A percentile compares a stretch with the other conserved stretches of the same genome.
phyloP scores from a whole-genome alignment of 108 stramenopile species.

The Conticribra guillardii region DNA sequence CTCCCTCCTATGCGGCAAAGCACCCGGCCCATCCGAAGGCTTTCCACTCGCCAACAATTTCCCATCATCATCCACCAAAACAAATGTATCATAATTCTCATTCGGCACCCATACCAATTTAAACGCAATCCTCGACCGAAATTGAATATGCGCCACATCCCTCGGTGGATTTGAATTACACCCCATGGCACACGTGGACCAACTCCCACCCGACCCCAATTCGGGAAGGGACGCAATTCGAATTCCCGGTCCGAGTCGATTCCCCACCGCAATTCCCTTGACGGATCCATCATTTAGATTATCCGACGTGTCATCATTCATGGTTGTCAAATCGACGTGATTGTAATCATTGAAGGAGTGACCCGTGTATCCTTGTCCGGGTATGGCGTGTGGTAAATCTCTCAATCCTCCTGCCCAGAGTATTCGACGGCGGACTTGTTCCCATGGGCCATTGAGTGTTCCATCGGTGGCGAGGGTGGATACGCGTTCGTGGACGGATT shows the following conservation, averaged over 20 bases:
- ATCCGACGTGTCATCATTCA: slow-evolving; percentile 73
- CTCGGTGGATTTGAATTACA: slow-evolving; percentile 82
- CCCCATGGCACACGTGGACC: slow-evolving; percentile 88
- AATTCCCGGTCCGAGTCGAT: slow-evolving; percentile 83
- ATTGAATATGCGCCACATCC: slow-evolving; percentile 93
- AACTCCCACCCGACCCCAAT: slow-evolving; percentile 87
- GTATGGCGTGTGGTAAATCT: slow-evolving; percentile 70
- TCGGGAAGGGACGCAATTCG: slow-evolving; percentile 82
- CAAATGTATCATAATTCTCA: slow-evolving; percentile 78
- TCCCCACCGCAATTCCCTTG: slow-evolving; percentile 78
- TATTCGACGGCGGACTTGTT: slow-evolving; percentile 74
- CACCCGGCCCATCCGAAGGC: slow-evolving; percentile 46
- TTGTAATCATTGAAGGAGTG: slow-evolving; percentile 93
- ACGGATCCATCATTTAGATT: slow-evolving; percentile 85
- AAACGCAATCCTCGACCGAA: slow-evolving; percentile 85
- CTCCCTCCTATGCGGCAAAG: slow-evolving; percentile 70
- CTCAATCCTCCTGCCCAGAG: slow-evolving; percentile 91
- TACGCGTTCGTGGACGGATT: slow-evolving; percentile 69
- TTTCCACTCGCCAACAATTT: slow-evolving; percentile 54
- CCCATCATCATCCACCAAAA: slow-evolving; percentile 88
- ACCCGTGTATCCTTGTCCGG: slow-evolving; percentile 92
- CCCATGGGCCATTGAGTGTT: slow-evolving; percentile 70
- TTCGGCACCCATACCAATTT: slow-evolving; percentile 93
- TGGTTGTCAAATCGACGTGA: slow-evolving; percentile 90
- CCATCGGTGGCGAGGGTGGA: slow-evolving; percentile 47